These are phyloP conservation scores for Lentinula lateritia DNA, from an alignment of 768 basidiomycete genomes.

Conservation along the genomic window DNA sequence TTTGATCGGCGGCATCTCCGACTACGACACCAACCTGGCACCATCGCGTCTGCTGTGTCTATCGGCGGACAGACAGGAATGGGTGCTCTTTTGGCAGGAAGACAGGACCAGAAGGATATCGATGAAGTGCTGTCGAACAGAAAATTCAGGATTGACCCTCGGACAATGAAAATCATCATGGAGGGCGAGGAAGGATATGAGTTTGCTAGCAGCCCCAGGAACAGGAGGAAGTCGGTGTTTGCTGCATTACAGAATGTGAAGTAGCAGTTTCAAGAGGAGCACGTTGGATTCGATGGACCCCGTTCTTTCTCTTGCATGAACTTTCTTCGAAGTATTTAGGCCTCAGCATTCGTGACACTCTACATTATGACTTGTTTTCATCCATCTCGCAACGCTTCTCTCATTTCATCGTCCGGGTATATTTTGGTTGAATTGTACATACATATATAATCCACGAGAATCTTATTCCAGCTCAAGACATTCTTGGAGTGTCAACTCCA, in stretches of 20 bases:
- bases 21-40: constrained; percentile 44
- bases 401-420: neutral
- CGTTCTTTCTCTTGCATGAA: neutral
- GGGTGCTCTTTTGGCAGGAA: constrained; percentile 34
- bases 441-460: too few relatives aligned
- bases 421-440: too few relatives aligned
- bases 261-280: neutral
- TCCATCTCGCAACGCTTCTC: too few relatives aligned
- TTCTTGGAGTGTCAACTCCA: too few relatives aligned
- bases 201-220: constrained; percentile 26
- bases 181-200: constrained; percentile 47
- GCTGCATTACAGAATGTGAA: neutral
- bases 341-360: too few relatives aligned
- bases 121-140: constrained; percentile 33
- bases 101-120: constrained; percentile 21
- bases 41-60: constrained; percentile 51
- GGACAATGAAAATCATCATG: constrained; percentile 47
- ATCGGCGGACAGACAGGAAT: constrained; percentile 48
- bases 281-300: too few relatives aligned
- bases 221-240: constrained; percentile 28
- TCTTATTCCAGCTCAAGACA: too few relatives aligned
- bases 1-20: constrained; percentile 36
- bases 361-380: too few relatives aligned
- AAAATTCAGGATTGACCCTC: constrained; percentile 46
- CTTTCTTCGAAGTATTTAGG: neutral